Evolutionary conservation across 768 basidiomycete species (phyloP).

Genomic region (Inosperma sp.): DNA sequence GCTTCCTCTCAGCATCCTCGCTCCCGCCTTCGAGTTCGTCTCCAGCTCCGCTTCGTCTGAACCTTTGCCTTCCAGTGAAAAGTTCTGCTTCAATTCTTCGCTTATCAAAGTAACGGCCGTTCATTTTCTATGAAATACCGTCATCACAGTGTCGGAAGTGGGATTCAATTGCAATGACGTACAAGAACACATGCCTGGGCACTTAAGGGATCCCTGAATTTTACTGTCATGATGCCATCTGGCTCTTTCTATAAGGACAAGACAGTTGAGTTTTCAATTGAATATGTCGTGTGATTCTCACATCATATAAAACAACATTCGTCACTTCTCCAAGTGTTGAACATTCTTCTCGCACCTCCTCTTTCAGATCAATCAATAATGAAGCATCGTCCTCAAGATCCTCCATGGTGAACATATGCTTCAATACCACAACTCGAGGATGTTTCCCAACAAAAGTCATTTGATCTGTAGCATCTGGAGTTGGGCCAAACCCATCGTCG

Average conservation of each 20-base stretch:
- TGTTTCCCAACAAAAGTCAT: constrained; percentile 45
- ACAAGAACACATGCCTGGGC: constrained; percentile 91
- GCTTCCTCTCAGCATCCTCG: constrained; percentile 74
- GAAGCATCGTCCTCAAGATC: constrained; percentile 84
- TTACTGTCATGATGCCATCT: constrained; percentile 94
- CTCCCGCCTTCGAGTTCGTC: constrained; percentile 61
- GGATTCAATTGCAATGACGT: constrained; percentile 9
- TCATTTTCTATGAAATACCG: constrained; percentile 69
- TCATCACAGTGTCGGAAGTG: neutral
- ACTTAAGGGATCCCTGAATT: constrained; percentile 88
- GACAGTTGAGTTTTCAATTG: constrained; percentile 1
- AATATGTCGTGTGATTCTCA: constrained; percentile 37
- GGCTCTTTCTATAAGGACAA: constrained; percentile 63
- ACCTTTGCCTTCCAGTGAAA: constrained; percentile 77
- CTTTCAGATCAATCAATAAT: constrained; percentile 86
- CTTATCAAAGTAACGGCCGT: constrained; percentile 87
- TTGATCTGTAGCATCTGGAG: constrained; percentile 52
- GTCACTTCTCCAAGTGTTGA: constrained; percentile 89
- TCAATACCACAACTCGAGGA: constrained; percentile 84
- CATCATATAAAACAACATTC: constrained; percentile 92
- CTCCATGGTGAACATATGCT: constrained; percentile 88
- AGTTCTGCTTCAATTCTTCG: constrained; percentile 77
- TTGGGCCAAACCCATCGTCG: constrained; percentile 85
- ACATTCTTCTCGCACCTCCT: constrained; percentile 94
- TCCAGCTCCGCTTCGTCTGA: constrained; percentile 65